Evolutionary conservation across 257 asterid genomes (phyloP), one percentile per base, ranked within the genome.

Genomic region (Perilla frutescens): DNA sequence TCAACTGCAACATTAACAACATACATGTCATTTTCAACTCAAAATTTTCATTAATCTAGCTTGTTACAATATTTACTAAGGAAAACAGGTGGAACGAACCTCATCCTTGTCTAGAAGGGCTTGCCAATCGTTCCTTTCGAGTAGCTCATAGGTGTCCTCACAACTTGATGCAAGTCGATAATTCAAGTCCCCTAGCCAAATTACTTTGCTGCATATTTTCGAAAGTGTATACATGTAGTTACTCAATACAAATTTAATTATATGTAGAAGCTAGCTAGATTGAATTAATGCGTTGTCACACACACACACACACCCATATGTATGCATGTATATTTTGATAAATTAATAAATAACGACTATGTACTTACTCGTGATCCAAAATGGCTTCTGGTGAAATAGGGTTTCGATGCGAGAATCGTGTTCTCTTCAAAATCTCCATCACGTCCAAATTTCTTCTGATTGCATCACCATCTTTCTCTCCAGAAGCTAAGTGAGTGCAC

Each of bases 151-250:
- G 0, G 87, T 81, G 68, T 84, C 91, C 6, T 70, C 82, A 51
- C 73, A 66, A 5, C 76, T 68, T 7, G 89, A 78, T 34, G 87
- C 80, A 4, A 93, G 89, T 55, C 98, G 91, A 64, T 93, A 93
- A 70, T 93, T 93, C 78, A 89, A 86, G 81, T 93, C 98, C 14
- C 97, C 98, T 0, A 91, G 83, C 98, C 97, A 93, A 61, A 93
- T 82, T 59, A 93, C 77, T 75, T 86, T 91, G 81, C 98, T 93
- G 78, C 12, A 77, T n/a, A 34, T 34, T 34, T 34, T 2, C 10
- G 37, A 76, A 66, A 43, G 1, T 3, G 5, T 10, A 47, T 3
- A 10, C 41, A 43, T 1, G 5, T 53, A 41, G 15, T 39, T 59
- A 26, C 58, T 20, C 26, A 20, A 20, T 20, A 20, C 26, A 20